phyloP scores from a whole-genome alignment of 2,329 filamentous ascomycete genomes.

The Fusarium musae region DNA sequence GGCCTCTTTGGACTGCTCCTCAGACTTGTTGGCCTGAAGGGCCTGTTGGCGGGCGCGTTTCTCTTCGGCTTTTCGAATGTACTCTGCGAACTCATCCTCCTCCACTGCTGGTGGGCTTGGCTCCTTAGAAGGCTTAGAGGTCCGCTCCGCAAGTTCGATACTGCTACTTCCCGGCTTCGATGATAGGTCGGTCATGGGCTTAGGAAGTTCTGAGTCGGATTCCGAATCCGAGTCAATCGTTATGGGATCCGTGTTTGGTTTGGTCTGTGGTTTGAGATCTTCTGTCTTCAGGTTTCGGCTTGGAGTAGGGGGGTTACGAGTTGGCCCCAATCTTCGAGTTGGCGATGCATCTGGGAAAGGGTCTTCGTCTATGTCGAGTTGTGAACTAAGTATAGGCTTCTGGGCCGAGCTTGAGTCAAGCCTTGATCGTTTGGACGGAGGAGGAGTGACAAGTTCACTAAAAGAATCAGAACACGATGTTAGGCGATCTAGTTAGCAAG shows the following conservation, averaged over 20 bases:
- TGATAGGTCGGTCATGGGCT: neutral
- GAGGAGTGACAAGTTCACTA: slow-evolving; percentile 51
- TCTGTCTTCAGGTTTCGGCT: slow-evolving; percentile 13
- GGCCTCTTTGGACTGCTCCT: slow-evolving; percentile 34
- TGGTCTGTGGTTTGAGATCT: neutral
- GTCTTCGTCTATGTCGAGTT: slow-evolving; percentile 24
- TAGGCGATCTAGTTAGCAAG: neutral
- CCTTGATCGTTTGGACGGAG: slow-evolving; percentile 54
- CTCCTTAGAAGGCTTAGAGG: slow-evolving; percentile 5
- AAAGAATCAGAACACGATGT: slow-evolving; percentile 20
- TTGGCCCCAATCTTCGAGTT: slow-evolving; percentile 26
- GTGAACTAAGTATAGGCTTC: slow-evolving; percentile 20
- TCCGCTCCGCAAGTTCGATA: slow-evolving; percentile 17
- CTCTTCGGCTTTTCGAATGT: slow-evolving; percentile 55
- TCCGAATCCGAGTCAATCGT: slow-evolving; percentile 51
- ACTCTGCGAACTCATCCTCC: slow-evolving; percentile 59
- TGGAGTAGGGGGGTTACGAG: slow-evolving; percentile 7
- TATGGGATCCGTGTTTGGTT: slow-evolving; percentile 9
- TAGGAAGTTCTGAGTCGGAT: slow-evolving; percentile 37
- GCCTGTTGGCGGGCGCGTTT: slow-evolving; percentile 46
- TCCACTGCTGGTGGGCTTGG: slow-evolving; percentile 24
- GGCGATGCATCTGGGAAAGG: slow-evolving; percentile 39
- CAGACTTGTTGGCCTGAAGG: slow-evolving; percentile 20
- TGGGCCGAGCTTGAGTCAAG: slow-evolving; percentile 36
- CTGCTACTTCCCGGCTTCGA: slow-evolving; percentile 19